Base-by-base conservation (phyloP, 108 stramenopile genomes). In the Skeletonema costatum region DNA sequence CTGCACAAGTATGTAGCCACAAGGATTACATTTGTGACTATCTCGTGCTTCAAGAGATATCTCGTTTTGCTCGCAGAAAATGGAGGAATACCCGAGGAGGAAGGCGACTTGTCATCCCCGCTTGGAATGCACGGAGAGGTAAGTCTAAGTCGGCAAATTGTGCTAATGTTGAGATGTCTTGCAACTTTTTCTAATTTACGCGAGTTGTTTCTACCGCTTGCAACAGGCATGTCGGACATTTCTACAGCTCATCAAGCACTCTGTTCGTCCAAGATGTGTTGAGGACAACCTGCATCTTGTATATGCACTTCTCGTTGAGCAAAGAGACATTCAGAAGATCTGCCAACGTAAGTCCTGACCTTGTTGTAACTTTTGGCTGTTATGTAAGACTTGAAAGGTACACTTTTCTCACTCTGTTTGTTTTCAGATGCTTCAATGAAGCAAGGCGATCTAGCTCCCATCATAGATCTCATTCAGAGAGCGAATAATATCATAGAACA, bases 111-210 rank as follows among this genome's bases (percentile, higher is more conserved):
- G 21, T 70, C 83, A 32, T 69, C 85, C 21, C 56, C 70, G 16
- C 64, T 87, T 32, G 91, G 84, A 35, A 92, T 92, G 90, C 82
- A 95, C 48, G 86, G 83, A 32, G 92, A 92, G 86, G 90, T 86
- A 42, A 71, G 78, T 51, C 41, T 8, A n/a, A 38, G 3, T 16
- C 39, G 0, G 2, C 11, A 64, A 4, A 13, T 70, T n/a, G 0
- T 12, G 17, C 16, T 36, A 10, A 48, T 8, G 12, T 8, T 77
- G 35, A 3, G 11, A 42, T 21, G 4, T 35, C 60, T 36, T 32
- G 2, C 30, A 9, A 58, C n/a, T 33, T 25, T 61, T 62, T n/a
- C 44, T 56, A 60, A 59, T 41, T 30, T 60, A 33, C 29, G 56
- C 19, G 16, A 11, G 36, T 74, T 6, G 19, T 36, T 2, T 2